These are phyloP conservation scores for Alternaria novae-zelandiae DNA, from an alignment of 2,329 filamentous ascomycete genomes.

Conservation along the genomic window DNA sequence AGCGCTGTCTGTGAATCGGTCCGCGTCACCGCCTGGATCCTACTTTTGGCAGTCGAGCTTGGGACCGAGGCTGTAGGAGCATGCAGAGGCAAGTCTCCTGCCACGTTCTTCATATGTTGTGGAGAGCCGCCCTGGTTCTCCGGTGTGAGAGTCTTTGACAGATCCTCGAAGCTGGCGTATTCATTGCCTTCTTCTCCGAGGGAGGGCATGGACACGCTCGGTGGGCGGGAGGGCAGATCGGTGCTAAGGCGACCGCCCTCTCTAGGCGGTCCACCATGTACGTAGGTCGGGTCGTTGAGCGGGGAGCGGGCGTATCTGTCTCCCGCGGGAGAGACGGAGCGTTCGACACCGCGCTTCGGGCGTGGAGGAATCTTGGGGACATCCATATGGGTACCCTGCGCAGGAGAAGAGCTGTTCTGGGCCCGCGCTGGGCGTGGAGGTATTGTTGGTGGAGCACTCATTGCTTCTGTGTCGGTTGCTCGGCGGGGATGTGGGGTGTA, in stretches of 20 bases:
- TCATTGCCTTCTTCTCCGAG: constrained; percentile 90
- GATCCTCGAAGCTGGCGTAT: constrained; percentile 70
- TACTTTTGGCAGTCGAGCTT: constrained; percentile 78
- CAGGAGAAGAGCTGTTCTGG: constrained; percentile 52
- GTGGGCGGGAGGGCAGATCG: constrained; percentile 64
- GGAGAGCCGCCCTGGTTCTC: constrained; percentile 55
- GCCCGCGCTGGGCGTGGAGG: constrained; percentile 68
- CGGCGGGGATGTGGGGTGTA: constrained; percentile 20
- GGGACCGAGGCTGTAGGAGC: constrained; percentile 89
- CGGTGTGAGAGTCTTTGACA: constrained; percentile 41
- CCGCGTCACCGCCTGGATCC: constrained; percentile 82
- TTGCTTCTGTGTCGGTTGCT: constrained; percentile 37
- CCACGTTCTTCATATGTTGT: constrained; percentile 78
- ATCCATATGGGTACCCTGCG: constrained; percentile 54
- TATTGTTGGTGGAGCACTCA: constrained; percentile 60
- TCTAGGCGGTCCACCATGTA: constrained; percentile 47
- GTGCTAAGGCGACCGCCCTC: constrained; percentile 43
- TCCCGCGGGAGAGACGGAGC: constrained; percentile 77
- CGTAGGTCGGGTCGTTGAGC: constrained; percentile 72
- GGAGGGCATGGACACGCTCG: constrained; percentile 81
- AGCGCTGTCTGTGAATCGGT: constrained; percentile 90
- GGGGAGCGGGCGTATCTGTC: constrained; percentile 86
- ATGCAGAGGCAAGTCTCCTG: constrained; percentile 82
- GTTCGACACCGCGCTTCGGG: constrained; percentile 70
- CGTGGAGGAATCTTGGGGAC: constrained; percentile 80